Conservation (phyloP, 129 eudicot species). For the Erigeron canadensis region DNA sequence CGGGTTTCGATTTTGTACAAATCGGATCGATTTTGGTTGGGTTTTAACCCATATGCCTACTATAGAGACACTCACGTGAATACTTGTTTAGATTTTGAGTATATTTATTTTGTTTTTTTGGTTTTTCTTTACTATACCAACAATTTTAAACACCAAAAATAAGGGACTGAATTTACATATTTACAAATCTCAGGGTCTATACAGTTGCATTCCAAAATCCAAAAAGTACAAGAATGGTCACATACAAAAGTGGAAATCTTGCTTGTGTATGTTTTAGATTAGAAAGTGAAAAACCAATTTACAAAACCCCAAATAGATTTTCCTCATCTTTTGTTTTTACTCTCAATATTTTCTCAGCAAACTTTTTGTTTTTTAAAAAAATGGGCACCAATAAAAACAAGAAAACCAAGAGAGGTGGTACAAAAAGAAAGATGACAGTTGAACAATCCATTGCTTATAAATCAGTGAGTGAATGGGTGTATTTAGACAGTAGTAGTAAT, state of each 20-base stretch:
- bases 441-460: constrained; percentile 75
- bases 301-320: constrained; percentile 27
- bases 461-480: constrained; percentile 85
- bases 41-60: too few species aligned
- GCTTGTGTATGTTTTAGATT: constrained; percentile 11
- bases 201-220: constrained; percentile 1
- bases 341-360: constrained; percentile 3
- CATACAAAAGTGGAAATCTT: constrained; percentile 28
- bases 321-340: background rate
- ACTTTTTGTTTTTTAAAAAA: background rate
- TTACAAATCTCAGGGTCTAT: background rate
- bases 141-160: too few species aligned
- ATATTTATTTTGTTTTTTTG: too few species aligned
- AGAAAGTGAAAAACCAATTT: constrained; percentile 14
- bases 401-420: constrained; percentile 73
- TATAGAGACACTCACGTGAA: too few species aligned
- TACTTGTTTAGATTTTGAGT: too few species aligned
- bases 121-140: too few species aligned
- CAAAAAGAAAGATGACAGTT: constrained; percentile 63
- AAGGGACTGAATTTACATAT: background rate
- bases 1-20: too few species aligned
- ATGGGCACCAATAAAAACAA: constrained; percentile 57
- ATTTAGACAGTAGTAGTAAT: constrained; percentile 36
- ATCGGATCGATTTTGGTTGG: too few species aligned
- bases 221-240: constrained; percentile 20